These are phyloP conservation scores for Chaetomium sp. DNA, from an alignment of 2,329 filamentous ascomycete genomes.

Conservation along the genomic window DNA sequence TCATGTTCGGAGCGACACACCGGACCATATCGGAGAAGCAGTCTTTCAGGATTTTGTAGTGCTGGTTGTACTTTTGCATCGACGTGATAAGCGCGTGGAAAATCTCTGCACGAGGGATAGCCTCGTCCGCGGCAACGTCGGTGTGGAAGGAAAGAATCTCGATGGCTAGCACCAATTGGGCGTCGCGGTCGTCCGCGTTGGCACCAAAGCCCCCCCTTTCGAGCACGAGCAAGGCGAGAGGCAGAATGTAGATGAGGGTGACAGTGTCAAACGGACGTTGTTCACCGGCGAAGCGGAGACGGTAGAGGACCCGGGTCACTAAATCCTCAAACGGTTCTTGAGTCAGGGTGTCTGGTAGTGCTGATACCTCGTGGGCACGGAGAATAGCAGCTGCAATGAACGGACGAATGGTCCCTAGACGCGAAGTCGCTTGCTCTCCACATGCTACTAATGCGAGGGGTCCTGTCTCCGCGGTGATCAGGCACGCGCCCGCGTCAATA, in stretches of 20 bases:
- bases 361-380: slow-evolving; percentile 66
- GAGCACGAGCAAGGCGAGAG: slow-evolving; percentile 72
- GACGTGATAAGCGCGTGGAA: slow-evolving; percentile 66
- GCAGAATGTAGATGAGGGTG: slow-evolving; percentile 80
- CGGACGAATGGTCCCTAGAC: slow-evolving; percentile 68
- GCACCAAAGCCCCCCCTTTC: slow-evolving; percentile 70
- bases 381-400: slow-evolving; percentile 87
- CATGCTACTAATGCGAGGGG: slow-evolving; percentile 74
- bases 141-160: slow-evolving; percentile 90
- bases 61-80: slow-evolving; percentile 84
- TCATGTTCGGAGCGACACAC: slow-evolving; percentile 77
- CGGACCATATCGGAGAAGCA: slow-evolving; percentile 81
- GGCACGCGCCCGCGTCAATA: slow-evolving; percentile 72
- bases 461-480: slow-evolving; percentile 74
- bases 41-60: slow-evolving; percentile 93
- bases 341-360: slow-evolving; percentile 64
- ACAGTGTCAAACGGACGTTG: slow-evolving; percentile 89
- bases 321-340: slow-evolving; percentile 79
- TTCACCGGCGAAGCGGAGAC: slow-evolving; percentile 81
- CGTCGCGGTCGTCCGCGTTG: slow-evolving; percentile 71
- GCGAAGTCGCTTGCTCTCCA: slow-evolving; percentile 64
- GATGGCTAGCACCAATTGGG: slow-evolving; percentile 80
- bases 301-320: slow-evolving; percentile 82
- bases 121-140: slow-evolving; percentile 65
- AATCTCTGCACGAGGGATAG: slow-evolving; percentile 69